These are phyloP conservation scores for Henckelia pumila DNA, from an alignment of 257 asterid species.

Conservation along the genomic window DNA sequence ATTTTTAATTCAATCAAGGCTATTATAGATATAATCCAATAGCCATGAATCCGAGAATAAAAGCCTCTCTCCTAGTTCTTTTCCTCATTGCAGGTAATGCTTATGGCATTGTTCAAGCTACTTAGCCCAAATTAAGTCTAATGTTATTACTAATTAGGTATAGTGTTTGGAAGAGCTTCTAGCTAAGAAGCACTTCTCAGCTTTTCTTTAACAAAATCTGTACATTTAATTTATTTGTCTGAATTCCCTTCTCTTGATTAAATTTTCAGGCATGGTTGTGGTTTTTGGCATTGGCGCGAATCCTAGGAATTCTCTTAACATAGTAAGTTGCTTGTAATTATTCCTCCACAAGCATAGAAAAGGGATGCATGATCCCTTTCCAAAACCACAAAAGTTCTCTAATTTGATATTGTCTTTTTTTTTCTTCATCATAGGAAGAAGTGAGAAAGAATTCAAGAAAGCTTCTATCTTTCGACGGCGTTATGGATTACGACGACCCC, in stretches of 20 bases:
- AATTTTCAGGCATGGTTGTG: background rate
- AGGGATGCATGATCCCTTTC: too few species aligned
- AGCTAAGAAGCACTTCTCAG: too few species aligned
- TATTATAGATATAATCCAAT: background rate
- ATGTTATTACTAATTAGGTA: too few species aligned
- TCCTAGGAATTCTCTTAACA: background rate
- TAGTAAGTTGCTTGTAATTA: background rate
- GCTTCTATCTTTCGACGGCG: background rate
- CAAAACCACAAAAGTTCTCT: too few species aligned
- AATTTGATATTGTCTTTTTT: too few species aligned
- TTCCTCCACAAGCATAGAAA: background rate
- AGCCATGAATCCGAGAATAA: background rate
- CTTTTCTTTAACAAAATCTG: too few species aligned
- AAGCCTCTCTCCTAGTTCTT: background rate
- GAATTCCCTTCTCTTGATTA: background rate
- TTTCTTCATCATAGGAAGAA: background rate
- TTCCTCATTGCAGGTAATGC: background rate
- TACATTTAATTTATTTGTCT: too few species aligned
- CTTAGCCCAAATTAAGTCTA: background rate
- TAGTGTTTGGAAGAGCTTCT: too few species aligned
- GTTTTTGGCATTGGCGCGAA: background rate
- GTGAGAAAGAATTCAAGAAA: background rate
- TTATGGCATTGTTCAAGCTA: too few species aligned
- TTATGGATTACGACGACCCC: background rate
- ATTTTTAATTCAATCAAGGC: background rate